phyloP scores from a whole-genome alignment of 1,139 yeast genomes.

The Ogataea hybrid region DNA sequence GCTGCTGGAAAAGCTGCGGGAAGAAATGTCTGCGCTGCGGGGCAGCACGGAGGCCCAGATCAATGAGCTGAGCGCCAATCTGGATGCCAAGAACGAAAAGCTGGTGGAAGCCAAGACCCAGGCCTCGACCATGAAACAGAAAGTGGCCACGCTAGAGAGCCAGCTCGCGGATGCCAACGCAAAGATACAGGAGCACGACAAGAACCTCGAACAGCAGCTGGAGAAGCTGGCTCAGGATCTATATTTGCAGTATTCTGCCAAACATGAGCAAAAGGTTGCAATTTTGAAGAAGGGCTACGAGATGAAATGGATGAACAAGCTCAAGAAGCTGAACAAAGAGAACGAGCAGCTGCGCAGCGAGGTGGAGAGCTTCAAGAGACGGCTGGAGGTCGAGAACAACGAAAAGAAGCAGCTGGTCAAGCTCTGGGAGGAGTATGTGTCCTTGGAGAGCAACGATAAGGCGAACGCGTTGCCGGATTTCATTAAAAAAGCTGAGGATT shows the following conservation, averaged over 20 bases:
- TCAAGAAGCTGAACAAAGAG: constrained; percentile 40
- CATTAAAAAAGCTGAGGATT: constrained; percentile 10
- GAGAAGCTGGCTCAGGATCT: constrained; percentile 63
- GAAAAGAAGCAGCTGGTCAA: constrained; percentile 57
- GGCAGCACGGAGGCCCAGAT: constrained; percentile 8
- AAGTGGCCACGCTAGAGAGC: constrained; percentile 13
- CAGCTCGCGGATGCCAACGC: constrained; percentile 19
- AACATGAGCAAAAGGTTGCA: constrained; percentile 64
- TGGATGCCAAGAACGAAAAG: constrained; percentile 36
- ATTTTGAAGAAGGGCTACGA: constrained; percentile 53
- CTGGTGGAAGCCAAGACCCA: constrained; percentile 26
- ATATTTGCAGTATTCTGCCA: constrained; percentile 64
- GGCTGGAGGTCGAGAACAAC: constrained; percentile 45
- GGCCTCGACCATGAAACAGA: constrained; percentile 12
- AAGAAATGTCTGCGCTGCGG: constrained; percentile 11
- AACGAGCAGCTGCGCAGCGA: constrained; percentile 44
- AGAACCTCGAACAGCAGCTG: constrained; percentile 48
- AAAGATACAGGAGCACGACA: constrained; percentile 37
- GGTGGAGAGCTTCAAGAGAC: constrained; percentile 43
- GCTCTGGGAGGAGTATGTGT: constrained; percentile 46
- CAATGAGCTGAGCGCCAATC: constrained; percentile 27
- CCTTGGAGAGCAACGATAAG: constrained; percentile 27
- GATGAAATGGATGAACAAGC: constrained; percentile 44
- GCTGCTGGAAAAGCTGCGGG: constrained; percentile 12
- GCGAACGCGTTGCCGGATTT: constrained; percentile 18